Conservation (phyloP, 345 rosid species). For the Brassica napus region DNA sequence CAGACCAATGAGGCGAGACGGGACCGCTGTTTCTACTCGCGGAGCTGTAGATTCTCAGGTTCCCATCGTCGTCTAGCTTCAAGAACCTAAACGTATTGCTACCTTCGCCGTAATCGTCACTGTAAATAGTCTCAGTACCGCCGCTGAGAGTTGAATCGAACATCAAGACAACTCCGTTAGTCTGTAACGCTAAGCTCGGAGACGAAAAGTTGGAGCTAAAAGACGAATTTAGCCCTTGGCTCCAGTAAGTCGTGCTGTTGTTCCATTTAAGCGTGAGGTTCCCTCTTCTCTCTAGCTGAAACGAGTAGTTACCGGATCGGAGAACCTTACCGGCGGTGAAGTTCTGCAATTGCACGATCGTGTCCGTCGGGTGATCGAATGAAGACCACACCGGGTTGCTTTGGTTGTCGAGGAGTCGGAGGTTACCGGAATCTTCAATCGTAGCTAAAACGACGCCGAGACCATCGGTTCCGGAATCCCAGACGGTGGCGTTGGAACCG, state of each 20-base stretch:
- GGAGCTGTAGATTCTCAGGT: slow-evolving; percentile 59
- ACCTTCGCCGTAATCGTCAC: slow-evolving; percentile 60
- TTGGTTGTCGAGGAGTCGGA: slow-evolving; percentile 44
- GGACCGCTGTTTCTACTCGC: slow-evolving; percentile 32
- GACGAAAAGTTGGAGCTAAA: slow-evolving; percentile 44
- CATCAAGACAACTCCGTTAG: slow-evolving; percentile 47
- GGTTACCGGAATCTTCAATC: slow-evolving; percentile 57
- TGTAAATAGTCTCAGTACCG: slow-evolving; percentile 39
- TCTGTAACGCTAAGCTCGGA: slow-evolving; percentile 46
- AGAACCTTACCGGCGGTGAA: slow-evolving; percentile 43
- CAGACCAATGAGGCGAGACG: slow-evolving; percentile 47
- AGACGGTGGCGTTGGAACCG: slow-evolving; percentile 56
- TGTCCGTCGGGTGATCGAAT: slow-evolving; percentile 56
- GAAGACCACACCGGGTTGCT: slow-evolving; percentile 57
- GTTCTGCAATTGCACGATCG: slow-evolving; percentile 60
- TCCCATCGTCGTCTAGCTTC: slow-evolving; percentile 60
- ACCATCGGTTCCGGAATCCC: slow-evolving; percentile 56
- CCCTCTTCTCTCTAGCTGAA: slow-evolving; percentile 46
- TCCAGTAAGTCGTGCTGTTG: slow-evolving; percentile 50
- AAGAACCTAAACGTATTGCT: slow-evolving; percentile 54
- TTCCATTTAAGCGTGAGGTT: slow-evolving; percentile 62
- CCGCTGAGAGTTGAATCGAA: slow-evolving; percentile 37
- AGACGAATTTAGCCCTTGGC: slow-evolving; percentile 57
- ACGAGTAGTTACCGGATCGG: slow-evolving; percentile 55
- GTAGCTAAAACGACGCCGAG: slow-evolving; percentile 53